Evolutionary conservation across 1,284 basidiomycete genomes (phyloP).

Genomic region (Marasmius oreades): DNA sequence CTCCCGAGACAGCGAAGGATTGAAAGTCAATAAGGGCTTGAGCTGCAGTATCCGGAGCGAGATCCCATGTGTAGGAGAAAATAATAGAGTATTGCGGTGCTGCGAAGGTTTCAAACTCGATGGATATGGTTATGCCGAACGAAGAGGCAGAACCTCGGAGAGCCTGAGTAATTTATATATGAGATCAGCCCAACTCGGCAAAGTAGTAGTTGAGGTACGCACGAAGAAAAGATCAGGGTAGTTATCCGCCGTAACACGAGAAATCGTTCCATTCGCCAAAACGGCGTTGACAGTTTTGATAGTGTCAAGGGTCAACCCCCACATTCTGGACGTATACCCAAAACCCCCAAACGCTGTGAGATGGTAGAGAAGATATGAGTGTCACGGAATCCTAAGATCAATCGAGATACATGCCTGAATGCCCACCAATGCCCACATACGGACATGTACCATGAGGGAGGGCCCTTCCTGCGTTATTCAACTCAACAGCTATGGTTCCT

Average conservation of each 20-base stretch:
- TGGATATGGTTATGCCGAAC: constrained; percentile 30
- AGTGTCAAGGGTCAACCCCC: constrained; percentile 30
- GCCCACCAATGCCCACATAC: constrained; percentile 26
- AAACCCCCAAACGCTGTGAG: constrained; percentile 26
- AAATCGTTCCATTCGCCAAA: constrained; percentile 29
- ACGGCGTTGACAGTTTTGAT: constrained; percentile 29
- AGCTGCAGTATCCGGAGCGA: constrained; percentile 14
- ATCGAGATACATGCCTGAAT: constrained; percentile 12
- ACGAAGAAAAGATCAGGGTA: constrained; percentile 34
- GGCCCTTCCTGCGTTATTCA: constrained; percentile 24
- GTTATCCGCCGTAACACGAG: constrained; percentile 23
- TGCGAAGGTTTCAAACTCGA: constrained; percentile 25
- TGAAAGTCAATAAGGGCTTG: constrained; percentile 20
- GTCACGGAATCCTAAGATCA: background rate
- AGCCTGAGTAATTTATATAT: constrained; percentile 21
- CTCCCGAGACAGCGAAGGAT: constrained; percentile 15
- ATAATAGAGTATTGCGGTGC: constrained; percentile 22
- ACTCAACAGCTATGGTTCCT: constrained; percentile 24
- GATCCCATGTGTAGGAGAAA: constrained; percentile 14
- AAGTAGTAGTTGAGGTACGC: background rate
- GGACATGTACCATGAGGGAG: constrained; percentile 29
- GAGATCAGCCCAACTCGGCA: background rate
- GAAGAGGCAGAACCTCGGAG: constrained; percentile 30
- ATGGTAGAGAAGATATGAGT: background rate
- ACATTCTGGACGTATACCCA: constrained; percentile 26